Evolutionary conservation across 139 green algal species (phyloP), one percentile per base, ranked within the genome.

Genomic region (Axilococcus clingmanii): DNA sequence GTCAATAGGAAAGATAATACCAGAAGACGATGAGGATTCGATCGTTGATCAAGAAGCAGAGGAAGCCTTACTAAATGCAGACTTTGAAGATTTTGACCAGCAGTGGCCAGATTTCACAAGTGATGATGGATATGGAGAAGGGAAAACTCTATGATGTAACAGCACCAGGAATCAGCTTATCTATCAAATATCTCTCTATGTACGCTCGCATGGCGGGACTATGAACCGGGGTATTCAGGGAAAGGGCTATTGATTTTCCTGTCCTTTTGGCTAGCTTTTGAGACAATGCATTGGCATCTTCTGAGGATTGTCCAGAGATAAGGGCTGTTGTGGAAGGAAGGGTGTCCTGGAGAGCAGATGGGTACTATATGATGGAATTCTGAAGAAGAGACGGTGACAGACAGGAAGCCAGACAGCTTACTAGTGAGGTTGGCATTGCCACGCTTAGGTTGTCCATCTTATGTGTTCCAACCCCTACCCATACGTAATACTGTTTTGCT

Each of bases 11-110:
- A 34, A 24, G 22, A 40, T 68, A 6, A 68, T 68, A 22, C 8
- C 8, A 4, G 60, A 68, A 55, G 49, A 52, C 15, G 52, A 63
- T 36, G 55, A 47, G 37, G 24, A 22, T 16, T 31, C 35, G 7
- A 47, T 63, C 5, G 43, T 34, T 2, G 60, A 61, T 44, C 27
- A 28, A 2, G 59, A 52, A 16, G 49, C 38, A 2, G 57, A 63
- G 23, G 47, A 23, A 32, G 45, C 52, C 28, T 45, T 68, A 28
- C 51, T 68, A 31, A 46, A 40, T 12, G 47, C 60, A 16, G 60
- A 68, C 29, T 68, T 68, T 43, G 32, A 11, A 22, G 52, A 68
- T 43, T 68, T 68, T 49, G 60, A 68, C 31, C 16, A 27, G n/a
- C 14, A 33, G 5, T 57, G 9, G 12, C 12, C 25, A 17, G 12